Evolutionary conservation across 768 basidiomycete species (phyloP).

Genomic region (Termitomyces sp.): DNA sequence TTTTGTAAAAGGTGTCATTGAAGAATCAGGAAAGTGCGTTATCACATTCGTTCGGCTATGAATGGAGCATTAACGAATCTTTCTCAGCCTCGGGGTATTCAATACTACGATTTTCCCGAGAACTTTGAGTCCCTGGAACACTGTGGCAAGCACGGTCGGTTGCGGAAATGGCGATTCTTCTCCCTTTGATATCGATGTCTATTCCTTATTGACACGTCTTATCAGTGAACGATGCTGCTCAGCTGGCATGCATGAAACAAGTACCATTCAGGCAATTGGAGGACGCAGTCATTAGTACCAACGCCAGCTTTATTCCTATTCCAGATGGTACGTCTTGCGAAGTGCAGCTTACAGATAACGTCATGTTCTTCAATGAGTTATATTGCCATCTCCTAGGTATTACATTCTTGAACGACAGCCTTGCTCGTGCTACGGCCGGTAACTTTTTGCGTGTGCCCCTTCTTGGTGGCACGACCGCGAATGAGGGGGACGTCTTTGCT

Average conservation of each 20-base stretch:
- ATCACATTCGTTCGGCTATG: neutral
- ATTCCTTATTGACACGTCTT: neutral
- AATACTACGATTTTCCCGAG: slow-evolving; percentile 2
- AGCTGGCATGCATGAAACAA: slow-evolving; percentile 31
- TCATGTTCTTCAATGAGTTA: neutral
- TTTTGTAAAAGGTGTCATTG: slow-evolving; percentile 21
- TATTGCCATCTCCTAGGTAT: slow-evolving; percentile 16
- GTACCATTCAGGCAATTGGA: slow-evolving; percentile 25
- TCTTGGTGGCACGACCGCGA: slow-evolving; percentile 22
- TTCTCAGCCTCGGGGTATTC: slow-evolving; percentile 7
- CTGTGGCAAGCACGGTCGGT: slow-evolving; percentile 23
- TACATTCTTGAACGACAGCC: slow-evolving; percentile 27
- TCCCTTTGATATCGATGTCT: neutral
- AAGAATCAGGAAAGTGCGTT: slow-evolving; percentile 30
- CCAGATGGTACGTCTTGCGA: slow-evolving; percentile 22
- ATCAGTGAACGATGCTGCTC: slow-evolving; percentile 19
- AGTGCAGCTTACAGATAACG: neutral
- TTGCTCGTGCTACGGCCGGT: slow-evolving; percentile 12
- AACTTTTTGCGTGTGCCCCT: slow-evolving; percentile 17
- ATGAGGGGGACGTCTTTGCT: slow-evolving; percentile 32
- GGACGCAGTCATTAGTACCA: slow-evolving; percentile 25
- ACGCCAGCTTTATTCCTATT: slow-evolving; percentile 21
- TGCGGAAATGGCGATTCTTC: slow-evolving; percentile 25
- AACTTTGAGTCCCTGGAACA: slow-evolving; percentile 24
- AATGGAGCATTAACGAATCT: neutral